Conservation (phyloP, 2,329 filamentous ascomycete species). For the Septoria petroselini region DNA sequence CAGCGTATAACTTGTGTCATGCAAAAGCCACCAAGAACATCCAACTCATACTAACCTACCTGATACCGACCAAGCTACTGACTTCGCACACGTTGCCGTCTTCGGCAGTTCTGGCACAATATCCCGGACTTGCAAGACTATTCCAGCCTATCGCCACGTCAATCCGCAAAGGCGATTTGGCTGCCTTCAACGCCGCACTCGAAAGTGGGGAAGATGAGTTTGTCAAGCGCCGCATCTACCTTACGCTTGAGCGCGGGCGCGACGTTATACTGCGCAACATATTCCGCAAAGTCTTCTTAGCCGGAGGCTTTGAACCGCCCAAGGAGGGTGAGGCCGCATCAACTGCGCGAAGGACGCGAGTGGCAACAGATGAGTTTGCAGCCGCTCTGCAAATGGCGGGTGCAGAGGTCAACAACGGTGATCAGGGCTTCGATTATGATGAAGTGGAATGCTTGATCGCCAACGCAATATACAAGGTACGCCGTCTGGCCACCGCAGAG, state of each 20-base stretch:
- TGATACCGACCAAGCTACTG: slow-evolving; percentile 88
- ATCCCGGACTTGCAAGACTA: slow-evolving; percentile 70
- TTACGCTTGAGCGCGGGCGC: slow-evolving; percentile 86
- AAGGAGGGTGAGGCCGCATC: slow-evolving; percentile 61
- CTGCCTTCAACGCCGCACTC: slow-evolving; percentile 78
- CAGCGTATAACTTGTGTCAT: slow-evolving; percentile 80
- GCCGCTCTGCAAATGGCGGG: slow-evolving; percentile 73
- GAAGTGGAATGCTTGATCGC: slow-evolving; percentile 94
- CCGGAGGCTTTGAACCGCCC: slow-evolving; percentile 73
- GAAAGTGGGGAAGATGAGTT: slow-evolving; percentile 84
- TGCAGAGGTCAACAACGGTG: slow-evolving; percentile 52
- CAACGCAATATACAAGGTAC: slow-evolving; percentile 97
- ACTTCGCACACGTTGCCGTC: slow-evolving; percentile 83
- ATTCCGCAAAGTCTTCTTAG: slow-evolving; percentile 84
- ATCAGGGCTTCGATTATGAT: slow-evolving; percentile 70
- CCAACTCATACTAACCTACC: slow-evolving; percentile 90
- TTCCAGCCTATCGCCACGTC: slow-evolving; percentile 75
- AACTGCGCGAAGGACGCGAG: slow-evolving; percentile 65
- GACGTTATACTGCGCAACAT: slow-evolving; percentile 91
- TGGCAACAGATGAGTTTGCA: slow-evolving; percentile 79
- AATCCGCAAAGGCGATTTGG: slow-evolving; percentile 78
- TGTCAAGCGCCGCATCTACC: slow-evolving; percentile 86
- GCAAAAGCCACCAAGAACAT: slow-evolving; percentile 67
- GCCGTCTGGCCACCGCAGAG: no score
- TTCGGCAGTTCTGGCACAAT: slow-evolving; percentile 65